Base-by-base conservation (phyloP, 2,329 filamentous ascomycete genomes). In the Neodidymelliopsis sp. region DNA sequence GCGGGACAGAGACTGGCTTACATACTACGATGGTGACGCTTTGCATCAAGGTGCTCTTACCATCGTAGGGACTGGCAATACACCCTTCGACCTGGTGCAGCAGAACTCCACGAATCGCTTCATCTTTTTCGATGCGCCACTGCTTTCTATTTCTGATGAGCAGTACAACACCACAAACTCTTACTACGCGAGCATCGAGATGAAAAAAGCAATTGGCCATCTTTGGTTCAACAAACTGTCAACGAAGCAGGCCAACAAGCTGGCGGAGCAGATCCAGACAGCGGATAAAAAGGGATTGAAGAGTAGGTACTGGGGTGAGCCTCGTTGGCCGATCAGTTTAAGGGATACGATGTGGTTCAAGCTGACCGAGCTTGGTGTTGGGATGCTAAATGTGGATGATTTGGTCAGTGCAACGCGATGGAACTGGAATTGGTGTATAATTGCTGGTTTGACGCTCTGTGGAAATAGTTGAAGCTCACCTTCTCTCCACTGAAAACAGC, bases 11-110 rank as follows among this genome's bases (percentile, higher is more conserved):
- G 80, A 80, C n/a, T 89, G 73, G 53, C 66, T 78, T 3, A 77
- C 70, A 19, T 70, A 72, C 50, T 79, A 81, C 41, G 74, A 82
- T 18, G 76, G 84, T 37, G 77, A 38, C 12, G 64, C 73, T 12
- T 65, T 87, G 2, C 67, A 81, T 27, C 64, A 73, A 16, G 76
- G 86, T 1, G 83, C 84, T 1, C 71, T 91, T 25, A 90, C 87
- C 0, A 81, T 90, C 2, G 85, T 91, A 2, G 85, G 81, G 1
- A 89, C 86, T 1, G 88, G 88, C 10, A 82, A 82, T 55, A 80
- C 83, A 0, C 83, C 81, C 0, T 85, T 87, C 59, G 77, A 83
- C 44, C 63, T 80, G 7, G 62, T 88, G 8, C 71, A 78, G 3
- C 67, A 73, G n/a, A 82, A 83, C 59, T 57, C 72, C 5, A 82